Evolutionary conservation across 1,284 basidiomycete genomes (phyloP).

Genomic region (Cystobasidium pallidum): DNA sequence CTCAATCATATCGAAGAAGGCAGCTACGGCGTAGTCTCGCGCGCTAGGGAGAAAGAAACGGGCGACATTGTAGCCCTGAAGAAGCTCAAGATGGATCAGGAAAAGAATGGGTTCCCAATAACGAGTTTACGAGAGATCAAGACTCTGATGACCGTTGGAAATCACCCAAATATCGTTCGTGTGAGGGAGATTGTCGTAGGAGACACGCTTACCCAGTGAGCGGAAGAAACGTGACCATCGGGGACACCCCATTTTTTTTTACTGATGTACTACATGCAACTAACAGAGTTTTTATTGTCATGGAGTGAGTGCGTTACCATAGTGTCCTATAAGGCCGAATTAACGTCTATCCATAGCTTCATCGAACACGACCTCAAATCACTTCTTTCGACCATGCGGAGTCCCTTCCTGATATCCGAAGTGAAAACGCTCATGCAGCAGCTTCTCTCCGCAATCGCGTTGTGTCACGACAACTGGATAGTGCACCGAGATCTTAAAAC

Average conservation of each 20-base stretch:
- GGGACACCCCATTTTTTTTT: neutral
- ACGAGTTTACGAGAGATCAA: conserved; percentile 94
- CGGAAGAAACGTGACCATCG: neutral
- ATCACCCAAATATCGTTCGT: conserved; percentile 90
- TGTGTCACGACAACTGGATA: conserved; percentile 96
- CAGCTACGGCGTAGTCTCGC: conserved; percentile 89
- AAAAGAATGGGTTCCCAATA: conserved; percentile 97
- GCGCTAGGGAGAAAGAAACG: conserved; percentile 88
- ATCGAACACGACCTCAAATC: conserved; percentile 99
- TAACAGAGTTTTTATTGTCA: conserved; percentile 52
- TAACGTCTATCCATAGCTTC: conserved; percentile 71
- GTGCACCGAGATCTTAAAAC: conserved; percentile 97
- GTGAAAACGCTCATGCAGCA: conserved; percentile 96
- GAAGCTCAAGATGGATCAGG: conserved; percentile 96
- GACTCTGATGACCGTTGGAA: conserved; percentile 81
- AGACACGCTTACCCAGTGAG: conserved; percentile 98
- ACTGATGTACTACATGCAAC: neutral
- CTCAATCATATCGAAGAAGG: conserved; percentile 99
- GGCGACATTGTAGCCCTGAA: conserved; percentile 96
- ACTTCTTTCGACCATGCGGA: conserved; percentile 86
- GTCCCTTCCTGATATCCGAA: conserved; percentile 93
- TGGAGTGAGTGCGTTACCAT: conserved; percentile 45
- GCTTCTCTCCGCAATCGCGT: conserved; percentile 85
- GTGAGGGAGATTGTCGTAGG: conserved; percentile 97
- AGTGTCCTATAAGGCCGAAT: neutral